phyloP scores from a whole-genome alignment of 176 grass and related monocot species.

The Puccinellia tenuiflora region DNA sequence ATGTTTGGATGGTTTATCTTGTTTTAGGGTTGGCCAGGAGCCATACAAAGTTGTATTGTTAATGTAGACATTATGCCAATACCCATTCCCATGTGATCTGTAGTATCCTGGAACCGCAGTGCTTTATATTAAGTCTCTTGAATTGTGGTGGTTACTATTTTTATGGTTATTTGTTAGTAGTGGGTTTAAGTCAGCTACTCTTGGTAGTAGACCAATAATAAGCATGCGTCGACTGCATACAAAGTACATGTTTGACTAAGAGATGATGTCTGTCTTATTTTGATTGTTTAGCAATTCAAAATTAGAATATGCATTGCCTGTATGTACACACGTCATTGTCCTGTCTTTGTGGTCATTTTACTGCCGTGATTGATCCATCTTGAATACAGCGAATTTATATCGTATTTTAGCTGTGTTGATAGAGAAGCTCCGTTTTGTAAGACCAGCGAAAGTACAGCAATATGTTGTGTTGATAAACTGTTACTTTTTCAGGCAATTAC shows the following conservation, averaged over 20 bases:
- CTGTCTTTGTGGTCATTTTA: background rate
- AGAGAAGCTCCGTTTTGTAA: constrained; percentile 1
- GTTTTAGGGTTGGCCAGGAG: background rate
- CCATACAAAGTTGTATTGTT: background rate
- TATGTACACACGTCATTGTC: background rate
- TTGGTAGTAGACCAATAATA: background rate
- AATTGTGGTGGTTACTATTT: background rate
- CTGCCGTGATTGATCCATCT: background rate
- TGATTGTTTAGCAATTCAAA: background rate
- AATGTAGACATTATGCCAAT: background rate
- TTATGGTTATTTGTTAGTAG: background rate
- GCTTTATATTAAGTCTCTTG: background rate
- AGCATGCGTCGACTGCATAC: background rate
- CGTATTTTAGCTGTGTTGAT: background rate
- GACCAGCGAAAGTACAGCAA: background rate
- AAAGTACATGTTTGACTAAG: background rate
- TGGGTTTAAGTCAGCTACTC: background rate
- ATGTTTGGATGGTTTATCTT: background rate
- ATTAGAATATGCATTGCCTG: background rate
- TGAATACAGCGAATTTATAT: background rate
- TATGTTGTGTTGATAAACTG: constrained; percentile 8
- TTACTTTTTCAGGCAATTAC: constrained; percentile 65
- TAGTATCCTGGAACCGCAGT: background rate
- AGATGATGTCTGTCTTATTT: background rate
- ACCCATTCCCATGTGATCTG: background rate